Conservation (phyloP, 805 yeast species). For the Blastobotrys muscicola region DNA sequence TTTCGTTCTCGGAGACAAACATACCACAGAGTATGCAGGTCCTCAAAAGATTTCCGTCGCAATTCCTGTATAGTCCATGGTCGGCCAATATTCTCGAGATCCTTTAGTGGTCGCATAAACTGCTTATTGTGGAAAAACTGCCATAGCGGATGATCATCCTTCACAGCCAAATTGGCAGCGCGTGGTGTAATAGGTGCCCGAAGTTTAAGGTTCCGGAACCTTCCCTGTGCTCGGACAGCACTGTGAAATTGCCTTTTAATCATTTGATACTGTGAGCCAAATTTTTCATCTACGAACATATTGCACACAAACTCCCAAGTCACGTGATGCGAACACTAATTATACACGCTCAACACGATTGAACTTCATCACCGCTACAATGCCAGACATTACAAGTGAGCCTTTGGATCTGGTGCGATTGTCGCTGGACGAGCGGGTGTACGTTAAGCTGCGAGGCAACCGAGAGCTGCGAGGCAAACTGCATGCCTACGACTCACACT, state of each 20-base stretch:
- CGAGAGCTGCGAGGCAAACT: slow-evolving; percentile 84
- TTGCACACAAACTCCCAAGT: too few relatives aligned
- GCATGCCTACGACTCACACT: slow-evolving; percentile 94
- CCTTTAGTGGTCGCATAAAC: slow-evolving; percentile 50
- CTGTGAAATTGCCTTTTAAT: too few relatives aligned
- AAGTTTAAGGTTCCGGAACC: slow-evolving; percentile 28
- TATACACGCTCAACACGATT: background rate
- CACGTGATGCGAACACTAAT: too few relatives aligned
- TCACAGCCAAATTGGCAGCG: slow-evolving; percentile 56
- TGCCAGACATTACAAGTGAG: slow-evolving; percentile 31
- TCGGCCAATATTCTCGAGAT: slow-evolving; percentile 39
- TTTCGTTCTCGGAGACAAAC: slow-evolving; percentile 77
- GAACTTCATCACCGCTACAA: background rate
- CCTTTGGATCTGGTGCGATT: slow-evolving; percentile 87
- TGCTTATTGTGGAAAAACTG: slow-evolving; percentile 66
- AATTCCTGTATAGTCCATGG: slow-evolving; percentile 85
- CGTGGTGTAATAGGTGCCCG: slow-evolving; percentile 84
- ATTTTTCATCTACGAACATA: too few relatives aligned
- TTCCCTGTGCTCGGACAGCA: background rate
- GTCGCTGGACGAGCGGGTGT: slow-evolving; percentile 77
- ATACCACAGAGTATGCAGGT: slow-evolving; percentile 88
- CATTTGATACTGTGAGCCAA: too few relatives aligned
- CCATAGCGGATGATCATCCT: slow-evolving; percentile 91
- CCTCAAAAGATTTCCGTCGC: slow-evolving; percentile 85
- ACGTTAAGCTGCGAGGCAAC: slow-evolving; percentile 87